These are phyloP conservation scores for Ilex aquifolium DNA, from an alignment of 257 asterid genomes.

Conservation along the genomic window DNA sequence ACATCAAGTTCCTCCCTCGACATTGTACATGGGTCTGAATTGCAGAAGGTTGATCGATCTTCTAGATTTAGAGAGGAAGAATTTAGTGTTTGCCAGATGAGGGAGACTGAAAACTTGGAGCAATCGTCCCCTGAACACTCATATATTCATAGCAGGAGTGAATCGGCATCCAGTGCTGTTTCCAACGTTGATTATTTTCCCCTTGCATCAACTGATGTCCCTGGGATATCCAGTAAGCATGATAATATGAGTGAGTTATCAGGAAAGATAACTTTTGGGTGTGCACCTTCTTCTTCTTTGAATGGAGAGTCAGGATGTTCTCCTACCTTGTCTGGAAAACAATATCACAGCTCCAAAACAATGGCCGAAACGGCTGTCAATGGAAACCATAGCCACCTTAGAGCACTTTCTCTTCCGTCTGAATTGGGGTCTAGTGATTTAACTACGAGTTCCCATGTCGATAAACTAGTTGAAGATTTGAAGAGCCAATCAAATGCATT, in stretches of 20 bases:
- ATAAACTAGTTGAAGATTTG: constrained; percentile 51
- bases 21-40: constrained; percentile 22
- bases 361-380: constrained; percentile 36
- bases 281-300: constrained; percentile 14
- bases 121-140: constrained; percentile 69
- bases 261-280: constrained; percentile 30
- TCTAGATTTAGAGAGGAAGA: constrained; percentile 32
- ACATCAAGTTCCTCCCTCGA: constrained; percentile 28
- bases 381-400: constrained; percentile 36
- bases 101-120: constrained; percentile 41
- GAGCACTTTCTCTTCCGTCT: constrained; percentile 40
- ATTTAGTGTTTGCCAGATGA: constrained; percentile 13
- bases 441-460: constrained; percentile 57
- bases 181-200: constrained; percentile 72
- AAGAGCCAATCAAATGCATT: constrained; percentile 43
- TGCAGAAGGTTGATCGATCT: constrained; percentile 18
- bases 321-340: constrained; percentile 33
- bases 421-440: constrained; percentile 39
- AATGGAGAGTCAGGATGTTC: constrained; percentile 24
- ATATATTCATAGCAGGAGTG: constrained; percentile 85
- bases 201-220: constrained; percentile 38
- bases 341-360: constrained; percentile 39
- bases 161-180: constrained; percentile 75
- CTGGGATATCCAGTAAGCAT: constrained; percentile 39
- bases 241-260: constrained; percentile 35